Evolutionary conservation across 306 rosid species (phyloP).

Genomic region (Cicer chorassanicum): DNA sequence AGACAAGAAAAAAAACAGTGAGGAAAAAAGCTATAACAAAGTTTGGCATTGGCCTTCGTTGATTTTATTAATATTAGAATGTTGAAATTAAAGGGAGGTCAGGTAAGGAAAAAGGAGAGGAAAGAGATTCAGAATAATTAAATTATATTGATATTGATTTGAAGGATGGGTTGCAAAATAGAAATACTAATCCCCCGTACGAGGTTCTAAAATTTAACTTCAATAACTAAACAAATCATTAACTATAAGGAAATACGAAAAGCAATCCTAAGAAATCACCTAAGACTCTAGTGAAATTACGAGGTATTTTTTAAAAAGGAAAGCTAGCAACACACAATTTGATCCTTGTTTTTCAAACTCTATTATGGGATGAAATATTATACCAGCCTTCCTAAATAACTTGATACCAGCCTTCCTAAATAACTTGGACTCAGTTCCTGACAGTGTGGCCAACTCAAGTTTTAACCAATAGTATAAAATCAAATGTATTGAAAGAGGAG

Average conservation of each 20-base stretch:
- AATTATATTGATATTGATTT: neutral
- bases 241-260: neutral
- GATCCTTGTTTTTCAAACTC: neutral
- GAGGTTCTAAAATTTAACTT: neutral
- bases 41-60: constrained; percentile 19
- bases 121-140: neutral
- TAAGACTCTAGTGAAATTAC: neutral
- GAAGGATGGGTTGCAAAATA: neutral
- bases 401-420: neutral
- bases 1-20: neutral
- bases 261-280: neutral
- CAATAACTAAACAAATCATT: neutral
- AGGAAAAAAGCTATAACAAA: constrained; percentile 2
- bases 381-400: neutral
- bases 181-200: neutral
- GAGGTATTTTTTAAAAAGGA: neutral
- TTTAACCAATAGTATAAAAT: neutral
- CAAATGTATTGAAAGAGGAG: neutral
- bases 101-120: neutral
- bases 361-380: constrained; percentile 13
- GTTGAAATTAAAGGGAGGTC: neutral
- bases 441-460: constrained; percentile 2
- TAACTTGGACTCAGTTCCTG: neutral
- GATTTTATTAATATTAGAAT: constrained; percentile 23
- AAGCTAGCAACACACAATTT: neutral